Base-by-base conservation (phyloP, 441 rosid genomes). In the Rhodomyrtus psidioides region DNA sequence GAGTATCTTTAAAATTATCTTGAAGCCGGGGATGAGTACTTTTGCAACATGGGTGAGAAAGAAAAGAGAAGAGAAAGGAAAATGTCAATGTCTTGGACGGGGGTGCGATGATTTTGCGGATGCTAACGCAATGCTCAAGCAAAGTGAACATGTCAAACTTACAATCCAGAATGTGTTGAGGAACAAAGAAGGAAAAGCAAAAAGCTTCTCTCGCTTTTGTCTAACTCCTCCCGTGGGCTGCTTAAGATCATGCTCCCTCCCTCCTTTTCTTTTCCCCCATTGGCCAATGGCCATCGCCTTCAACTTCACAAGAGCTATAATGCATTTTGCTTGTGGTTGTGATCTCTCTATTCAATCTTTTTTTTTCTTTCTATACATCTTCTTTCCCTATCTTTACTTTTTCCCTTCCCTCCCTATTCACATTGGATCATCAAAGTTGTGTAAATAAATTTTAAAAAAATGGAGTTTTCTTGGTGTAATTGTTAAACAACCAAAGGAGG, bases 251-350 rank as follows among this genome's bases (percentile, higher is more conserved):
- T 85, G 79, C 79, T 4, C 34, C 34, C 34, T 4, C 49, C 49
- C 26, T 24, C 79, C 26, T 70, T 70, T 70, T 23, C 42, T 0
- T 62, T 62, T 70, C 21, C 9, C 7, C 21, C n/a, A n/a, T 3
- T 10, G 7, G 49, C 21, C 34, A 34, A 1, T 10, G 7, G 49
- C 62, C 79, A 39, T 70, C 79, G 5, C 79, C 49, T 70, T 70
- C 79, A 5, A 5, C 46, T 70, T 70, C 79, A 70, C 79, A 70
- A 1, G 79, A 70, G 21, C n/a, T 70, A 21, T 34, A 34, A 34
- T 82, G 89, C 90, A 90, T 62, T 88, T 94, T 92, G 93, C 96
- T 92, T 94, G 90, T 89, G 90, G 91, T 93, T 91, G 84, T 89
- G 88, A 91, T 92, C 93, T 92, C 88, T 92, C 34, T n/a, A 90